Evolutionary conservation across 2,329 filamentous ascomycete species (phyloP).

Genomic region (Hypoxylon sp.): DNA sequence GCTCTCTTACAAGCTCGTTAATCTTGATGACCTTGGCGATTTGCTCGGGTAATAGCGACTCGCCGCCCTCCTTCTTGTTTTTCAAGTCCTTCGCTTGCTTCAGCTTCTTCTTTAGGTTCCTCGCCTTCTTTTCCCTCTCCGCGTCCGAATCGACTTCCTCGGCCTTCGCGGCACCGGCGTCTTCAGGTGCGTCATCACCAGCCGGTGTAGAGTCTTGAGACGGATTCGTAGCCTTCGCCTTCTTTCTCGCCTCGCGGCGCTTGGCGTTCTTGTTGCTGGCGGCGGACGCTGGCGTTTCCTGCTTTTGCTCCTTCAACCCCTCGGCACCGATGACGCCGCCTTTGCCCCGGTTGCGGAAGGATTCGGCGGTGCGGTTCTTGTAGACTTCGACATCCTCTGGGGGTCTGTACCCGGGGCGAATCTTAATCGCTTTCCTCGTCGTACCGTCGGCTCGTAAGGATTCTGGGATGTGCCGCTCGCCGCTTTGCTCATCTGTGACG

Average conservation of each 20-base stretch:
- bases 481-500: slow-evolving; percentile 78
- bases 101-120: slow-evolving; percentile 92
- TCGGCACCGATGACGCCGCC: slow-evolving; percentile 82
- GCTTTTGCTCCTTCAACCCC: slow-evolving; percentile 63
- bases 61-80: slow-evolving; percentile 89
- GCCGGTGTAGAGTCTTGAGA: slow-evolving; percentile 70
- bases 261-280: slow-evolving; percentile 89
- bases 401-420: slow-evolving; percentile 91
- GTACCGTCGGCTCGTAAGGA: slow-evolving; percentile 89
- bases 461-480: slow-evolving; percentile 88
- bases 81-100: slow-evolving; percentile 92
- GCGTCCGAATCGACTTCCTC: slow-evolving; percentile 73
- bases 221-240: slow-evolving; percentile 67
- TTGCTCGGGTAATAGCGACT: slow-evolving; percentile 88
- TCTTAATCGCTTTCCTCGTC: slow-evolving; percentile 92
- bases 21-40: slow-evolving; percentile 98
- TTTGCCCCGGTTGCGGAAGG: slow-evolving; percentile 79
- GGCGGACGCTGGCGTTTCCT: slow-evolving; percentile 59
- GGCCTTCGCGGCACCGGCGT: slow-evolving; percentile 43
- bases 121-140: slow-evolving; percentile 91
- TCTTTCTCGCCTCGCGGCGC: slow-evolving; percentile 67
- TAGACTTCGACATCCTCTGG: slow-evolving; percentile 97
- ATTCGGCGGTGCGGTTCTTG: slow-evolving; percentile 89
- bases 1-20: slow-evolving; percentile 88
- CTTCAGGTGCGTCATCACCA: slow-evolving; percentile 51